phyloP scores from a whole-genome alignment of 164 flowering plant species.

The Aristolochia fimbriata region DNA sequence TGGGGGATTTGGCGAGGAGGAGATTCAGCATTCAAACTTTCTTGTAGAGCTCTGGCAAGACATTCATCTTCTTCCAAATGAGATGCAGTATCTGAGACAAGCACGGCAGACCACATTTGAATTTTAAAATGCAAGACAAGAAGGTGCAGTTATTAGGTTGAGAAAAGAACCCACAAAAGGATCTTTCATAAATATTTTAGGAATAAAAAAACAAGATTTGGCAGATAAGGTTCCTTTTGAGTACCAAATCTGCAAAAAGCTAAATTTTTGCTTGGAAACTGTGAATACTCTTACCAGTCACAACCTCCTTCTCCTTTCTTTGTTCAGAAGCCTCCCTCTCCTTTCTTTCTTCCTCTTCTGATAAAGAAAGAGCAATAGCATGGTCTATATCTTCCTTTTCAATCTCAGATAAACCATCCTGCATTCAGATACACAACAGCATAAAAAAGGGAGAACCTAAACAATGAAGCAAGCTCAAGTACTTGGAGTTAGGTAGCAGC shows the following conservation, averaged over 20 bases:
- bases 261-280: no score
- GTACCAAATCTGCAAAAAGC: no score
- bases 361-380: slow-evolving; percentile 80
- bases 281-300: slow-evolving; percentile 34
- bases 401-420: slow-evolving; percentile 49
- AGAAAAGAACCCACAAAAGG: background rate
- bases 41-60: slow-evolving; percentile 81
- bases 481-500: background rate
- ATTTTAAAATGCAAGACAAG: background rate
- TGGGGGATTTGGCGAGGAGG: slow-evolving; percentile 30
- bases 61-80: slow-evolving; percentile 78
- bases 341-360: slow-evolving; percentile 61
- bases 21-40: slow-evolving; percentile 59
- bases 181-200: no score
- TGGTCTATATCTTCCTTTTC: slow-evolving; percentile 73
- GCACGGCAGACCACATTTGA: background rate
- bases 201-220: no score
- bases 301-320: slow-evolving; percentile 34
- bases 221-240: background rate
- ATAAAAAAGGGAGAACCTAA: background rate
- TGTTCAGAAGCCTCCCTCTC: slow-evolving; percentile 32
- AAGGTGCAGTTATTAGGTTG: background rate
- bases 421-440: slow-evolving; percentile 11
- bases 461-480: background rate
- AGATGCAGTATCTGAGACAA: slow-evolving; percentile 25